Conservation (phyloP, 129 eudicot genomes). For the Arctium lappa region DNA sequence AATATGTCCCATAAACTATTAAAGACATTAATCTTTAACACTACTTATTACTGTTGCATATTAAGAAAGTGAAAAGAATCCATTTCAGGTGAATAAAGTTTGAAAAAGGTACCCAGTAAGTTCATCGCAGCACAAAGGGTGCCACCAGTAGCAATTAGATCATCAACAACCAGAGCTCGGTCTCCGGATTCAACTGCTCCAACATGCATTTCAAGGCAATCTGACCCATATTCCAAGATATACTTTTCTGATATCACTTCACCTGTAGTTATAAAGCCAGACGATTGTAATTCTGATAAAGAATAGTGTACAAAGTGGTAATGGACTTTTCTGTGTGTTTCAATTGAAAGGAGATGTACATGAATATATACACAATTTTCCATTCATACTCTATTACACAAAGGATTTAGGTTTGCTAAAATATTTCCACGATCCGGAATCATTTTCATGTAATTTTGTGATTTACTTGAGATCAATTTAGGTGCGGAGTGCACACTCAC, state of each 20-base stretch:
- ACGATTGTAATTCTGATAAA: background rate
- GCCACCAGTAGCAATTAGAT: constrained; percentile 90
- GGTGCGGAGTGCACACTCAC: too few relatives aligned
- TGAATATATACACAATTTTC: too few relatives aligned
- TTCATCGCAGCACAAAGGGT: constrained; percentile 84
- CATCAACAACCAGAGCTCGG: constrained; percentile 86
- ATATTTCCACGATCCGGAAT: too few relatives aligned
- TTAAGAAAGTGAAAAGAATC: background rate
- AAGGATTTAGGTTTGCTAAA: too few relatives aligned
- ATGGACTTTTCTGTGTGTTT: too few relatives aligned
- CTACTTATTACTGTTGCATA: background rate
- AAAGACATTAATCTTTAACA: background rate
- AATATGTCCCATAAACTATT: background rate
- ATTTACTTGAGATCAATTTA: too few relatives aligned
- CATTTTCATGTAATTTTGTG: too few relatives aligned
- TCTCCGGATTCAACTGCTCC: constrained; percentile 88
- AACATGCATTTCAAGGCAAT: constrained; percentile 93
- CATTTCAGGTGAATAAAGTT: background rate
- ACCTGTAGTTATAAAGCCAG: constrained; percentile 40
- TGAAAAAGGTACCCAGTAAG: constrained; percentile 51
- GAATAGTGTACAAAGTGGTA: background rate
- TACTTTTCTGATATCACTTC: constrained; percentile 83
- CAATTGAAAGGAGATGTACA: too few relatives aligned
- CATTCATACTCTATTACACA: too few relatives aligned
- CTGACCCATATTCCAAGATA: constrained; percentile 80